Conservation (phyloP, 441 rosid species). For the Manihot esculenta region DNA sequence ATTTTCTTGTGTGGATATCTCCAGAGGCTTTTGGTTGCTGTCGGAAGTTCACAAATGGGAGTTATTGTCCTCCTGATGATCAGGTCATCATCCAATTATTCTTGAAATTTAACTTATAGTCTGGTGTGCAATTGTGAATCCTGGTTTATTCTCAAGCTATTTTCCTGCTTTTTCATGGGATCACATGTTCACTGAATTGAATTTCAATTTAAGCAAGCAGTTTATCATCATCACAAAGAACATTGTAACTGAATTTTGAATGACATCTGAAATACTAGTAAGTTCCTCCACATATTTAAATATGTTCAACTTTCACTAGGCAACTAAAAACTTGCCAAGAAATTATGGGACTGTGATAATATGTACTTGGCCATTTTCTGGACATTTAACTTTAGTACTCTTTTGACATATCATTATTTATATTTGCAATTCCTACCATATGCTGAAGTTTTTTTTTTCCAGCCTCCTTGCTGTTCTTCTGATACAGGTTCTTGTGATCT, state of each 20-base stretch:
- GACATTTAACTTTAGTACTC: not conserved
- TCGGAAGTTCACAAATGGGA: slow-evolving; percentile 88
- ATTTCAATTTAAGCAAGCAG: not conserved
- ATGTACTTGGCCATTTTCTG: not conserved
- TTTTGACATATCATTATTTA: not conserved
- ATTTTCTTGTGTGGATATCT: slow-evolving; percentile 97
- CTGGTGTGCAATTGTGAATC: not conserved
- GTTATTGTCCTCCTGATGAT: slow-evolving; percentile 96
- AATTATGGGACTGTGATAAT: not conserved
- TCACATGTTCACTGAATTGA: not conserved
- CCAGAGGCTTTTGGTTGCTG: slow-evolving; percentile 99
- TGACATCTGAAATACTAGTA: not conserved
- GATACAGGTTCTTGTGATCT: slow-evolving; percentile 56
- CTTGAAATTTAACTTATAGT: slow-evolving; percentile 10
- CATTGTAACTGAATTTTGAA: not conserved
- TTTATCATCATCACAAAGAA: not conserved
- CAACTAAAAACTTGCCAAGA: not conserved
- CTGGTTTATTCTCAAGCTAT: not conserved
- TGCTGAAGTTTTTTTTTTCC: slow-evolving; percentile 25
- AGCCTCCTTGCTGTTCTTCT: slow-evolving; percentile 91
- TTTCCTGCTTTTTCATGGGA: not conserved
- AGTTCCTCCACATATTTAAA: not conserved
- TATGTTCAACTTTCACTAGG: not conserved
- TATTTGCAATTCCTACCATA: not conserved
- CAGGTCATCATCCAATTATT: slow-evolving; percentile 54